phyloP scores from a whole-genome alignment of 2,329 filamentous ascomycete species.

The Fragosphaeria purpurea region DNA sequence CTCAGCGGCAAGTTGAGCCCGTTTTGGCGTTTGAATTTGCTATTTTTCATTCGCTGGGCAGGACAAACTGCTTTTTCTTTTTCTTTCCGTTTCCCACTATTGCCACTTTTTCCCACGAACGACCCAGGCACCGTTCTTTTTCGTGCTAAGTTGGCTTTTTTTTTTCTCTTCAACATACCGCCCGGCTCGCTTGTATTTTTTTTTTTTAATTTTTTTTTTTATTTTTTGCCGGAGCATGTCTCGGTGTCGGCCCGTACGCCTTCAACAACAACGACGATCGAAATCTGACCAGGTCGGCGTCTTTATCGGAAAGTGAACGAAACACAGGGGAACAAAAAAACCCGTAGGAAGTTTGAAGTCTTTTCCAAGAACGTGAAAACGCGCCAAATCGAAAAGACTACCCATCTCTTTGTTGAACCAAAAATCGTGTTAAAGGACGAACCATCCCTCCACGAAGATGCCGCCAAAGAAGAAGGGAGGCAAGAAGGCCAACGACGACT shows the following conservation, averaged over 20 bases:
- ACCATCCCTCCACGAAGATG: slow-evolving; percentile 44
- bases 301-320: background rate
- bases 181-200: background rate
- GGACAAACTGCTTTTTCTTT: background rate
- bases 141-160: background rate
- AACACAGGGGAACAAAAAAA: background rate
- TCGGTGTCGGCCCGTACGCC: slow-evolving; percentile 5
- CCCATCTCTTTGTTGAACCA: too few relatives aligned
- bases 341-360: background rate
- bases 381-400: too few relatives aligned
- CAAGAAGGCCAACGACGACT: slow-evolving; percentile 82
- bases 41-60: background rate
- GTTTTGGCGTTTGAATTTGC: background rate
- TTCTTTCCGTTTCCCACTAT: background rate
- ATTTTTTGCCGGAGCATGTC: slow-evolving; percentile 5
- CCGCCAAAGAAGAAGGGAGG: slow-evolving; percentile 80
- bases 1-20: background rate
- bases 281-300: background rate
- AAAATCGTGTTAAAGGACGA: too few relatives aligned
- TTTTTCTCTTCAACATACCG: background rate
- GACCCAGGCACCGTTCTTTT: too few relatives aligned
- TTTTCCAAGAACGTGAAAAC: too few relatives aligned
- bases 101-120: too few relatives aligned
- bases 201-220: too few relatives aligned
- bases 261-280: slow-evolving; percentile 7